Percentiles rank a stretch among this genome's conserved stretches.
These are phyloP conservation scores for Phalaenopsis equestris DNA, from an alignment of 106 monocot genomes.

Conservation along the genomic window DNA sequence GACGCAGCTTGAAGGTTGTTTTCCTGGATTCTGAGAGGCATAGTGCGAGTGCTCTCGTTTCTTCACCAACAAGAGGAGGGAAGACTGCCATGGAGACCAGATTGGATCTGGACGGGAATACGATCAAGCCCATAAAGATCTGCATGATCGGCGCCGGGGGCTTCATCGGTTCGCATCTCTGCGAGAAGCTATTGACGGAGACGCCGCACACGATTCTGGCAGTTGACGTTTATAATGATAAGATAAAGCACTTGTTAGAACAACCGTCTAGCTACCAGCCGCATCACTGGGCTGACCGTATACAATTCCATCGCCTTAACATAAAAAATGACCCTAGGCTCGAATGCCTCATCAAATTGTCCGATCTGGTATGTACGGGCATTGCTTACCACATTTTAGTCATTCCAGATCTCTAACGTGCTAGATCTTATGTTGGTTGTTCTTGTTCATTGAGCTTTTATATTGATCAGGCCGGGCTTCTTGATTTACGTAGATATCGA, in stretches of 20 bases:
- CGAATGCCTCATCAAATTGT: conserved; percentile 64
- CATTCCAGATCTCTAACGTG: not conserved
- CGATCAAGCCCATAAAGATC: conserved; percentile 47
- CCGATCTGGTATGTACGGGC: conserved; percentile 41
- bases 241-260: conserved; percentile 55
- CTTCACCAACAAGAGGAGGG: not conserved
- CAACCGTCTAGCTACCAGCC: conserved; percentile 10
- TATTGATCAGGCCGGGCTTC: not conserved
- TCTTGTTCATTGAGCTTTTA: not conserved
- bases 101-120: conserved; percentile 54
- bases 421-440: not conserved
- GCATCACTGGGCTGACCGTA: conserved; percentile 39
- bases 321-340: conserved; percentile 73
- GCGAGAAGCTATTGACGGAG: conserved; percentile 62
- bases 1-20: too few species aligned
- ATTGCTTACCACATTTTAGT: not conserved
- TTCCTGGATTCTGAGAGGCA: too few species aligned
- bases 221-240: conserved; percentile 68
- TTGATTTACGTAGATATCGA: not conserved
- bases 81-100: conserved; percentile 6
- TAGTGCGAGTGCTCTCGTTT: too few species aligned
- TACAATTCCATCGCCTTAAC: conserved; percentile 74
- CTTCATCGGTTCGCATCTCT: conserved; percentile 71
- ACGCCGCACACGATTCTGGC: conserved; percentile 58
- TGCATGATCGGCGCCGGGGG: conserved; percentile 79